Conservation (phyloP, 1,284 basidiomycete genomes). For the Apiotrichum gamsii region DNA sequence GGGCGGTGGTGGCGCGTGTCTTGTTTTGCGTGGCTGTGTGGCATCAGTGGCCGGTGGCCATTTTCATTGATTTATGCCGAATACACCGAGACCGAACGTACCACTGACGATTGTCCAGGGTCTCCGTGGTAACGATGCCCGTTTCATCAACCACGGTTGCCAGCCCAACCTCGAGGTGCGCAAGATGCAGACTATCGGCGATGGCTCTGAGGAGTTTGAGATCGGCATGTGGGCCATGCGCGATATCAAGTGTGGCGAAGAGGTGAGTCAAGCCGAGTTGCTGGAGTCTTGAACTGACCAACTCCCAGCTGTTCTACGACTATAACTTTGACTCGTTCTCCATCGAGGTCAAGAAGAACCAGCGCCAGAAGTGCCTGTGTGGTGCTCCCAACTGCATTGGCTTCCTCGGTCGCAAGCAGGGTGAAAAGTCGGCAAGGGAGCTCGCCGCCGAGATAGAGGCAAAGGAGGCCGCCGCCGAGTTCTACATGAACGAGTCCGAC, state of each 20-base stretch:
- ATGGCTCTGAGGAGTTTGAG: conserved; percentile 49
- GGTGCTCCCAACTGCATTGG: conserved; percentile 45
- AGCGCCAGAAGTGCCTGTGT: conserved; percentile 43
- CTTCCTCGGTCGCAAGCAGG: conserved; percentile 39
- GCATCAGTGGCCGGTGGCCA: too few species aligned
- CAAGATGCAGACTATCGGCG: conserved; percentile 41
- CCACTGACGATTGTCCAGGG: conserved; percentile 41
- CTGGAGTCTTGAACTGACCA: background rate
- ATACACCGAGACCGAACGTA: too few species aligned
- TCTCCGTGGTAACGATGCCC: conserved; percentile 47
- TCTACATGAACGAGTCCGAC: too few species aligned
- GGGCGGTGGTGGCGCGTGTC: too few species aligned
- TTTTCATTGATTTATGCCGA: too few species aligned
- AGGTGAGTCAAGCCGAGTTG: conserved; percentile 29
- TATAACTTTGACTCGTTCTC: conserved; percentile 47
- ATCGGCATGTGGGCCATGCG: conserved; percentile 47
- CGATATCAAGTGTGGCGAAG: conserved; percentile 48
- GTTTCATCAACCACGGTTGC: conserved; percentile 51
- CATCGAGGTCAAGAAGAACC: conserved; percentile 23
- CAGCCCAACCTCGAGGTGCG: conserved; percentile 47
- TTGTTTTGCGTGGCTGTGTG: too few species aligned
- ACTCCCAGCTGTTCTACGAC: conserved; percentile 41
- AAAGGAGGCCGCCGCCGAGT: background rate
- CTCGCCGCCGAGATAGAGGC: conserved; percentile 16
- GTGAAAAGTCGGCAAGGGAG: conserved; percentile 28